Conservation (phyloP, 2,329 filamentous ascomycete genomes). For the Ampelomyces quisqualis region DNA sequence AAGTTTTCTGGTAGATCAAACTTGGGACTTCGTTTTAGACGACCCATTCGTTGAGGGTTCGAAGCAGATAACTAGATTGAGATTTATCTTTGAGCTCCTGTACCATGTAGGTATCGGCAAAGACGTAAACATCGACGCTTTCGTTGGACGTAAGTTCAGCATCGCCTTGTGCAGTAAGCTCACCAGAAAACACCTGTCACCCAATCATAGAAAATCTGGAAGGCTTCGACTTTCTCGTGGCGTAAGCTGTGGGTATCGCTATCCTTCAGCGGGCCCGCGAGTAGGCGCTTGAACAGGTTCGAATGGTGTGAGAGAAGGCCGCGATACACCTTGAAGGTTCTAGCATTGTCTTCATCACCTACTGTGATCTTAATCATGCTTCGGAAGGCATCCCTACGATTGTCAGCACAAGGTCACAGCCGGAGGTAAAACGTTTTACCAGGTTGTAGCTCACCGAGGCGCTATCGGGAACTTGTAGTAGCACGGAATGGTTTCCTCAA, state of each 20-base stretch:
- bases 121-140: neutral
- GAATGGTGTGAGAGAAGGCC: conserved; percentile 10
- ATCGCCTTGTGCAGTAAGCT: neutral
- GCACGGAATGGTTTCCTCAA: no score
- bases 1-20: neutral
- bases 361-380: neutral
- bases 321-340: conserved; percentile 5
- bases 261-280: conserved; percentile 5
- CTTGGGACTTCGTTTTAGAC: no score
- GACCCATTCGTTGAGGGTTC: no score
- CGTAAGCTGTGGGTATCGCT: neutral
- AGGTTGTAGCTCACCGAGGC: neutral
- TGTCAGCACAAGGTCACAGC: no score
- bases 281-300: conserved; percentile 4
- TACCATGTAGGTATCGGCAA: conserved; percentile 1
- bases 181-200: neutral
- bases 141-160: neutral
- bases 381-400: neutral
- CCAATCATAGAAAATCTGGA: conserved; percentile 3
- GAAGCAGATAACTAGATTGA: neutral
- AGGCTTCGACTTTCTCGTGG: neutral
- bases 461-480: no score
- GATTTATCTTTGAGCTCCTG: neutral
- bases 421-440: no score
- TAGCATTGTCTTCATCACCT: neutral